Percentiles rank a stretch among this genome's conserved stretches.
Conservation (phyloP, 2,329 filamentous ascomycete genomes). For the Geoglossum cookeanum region DNA sequence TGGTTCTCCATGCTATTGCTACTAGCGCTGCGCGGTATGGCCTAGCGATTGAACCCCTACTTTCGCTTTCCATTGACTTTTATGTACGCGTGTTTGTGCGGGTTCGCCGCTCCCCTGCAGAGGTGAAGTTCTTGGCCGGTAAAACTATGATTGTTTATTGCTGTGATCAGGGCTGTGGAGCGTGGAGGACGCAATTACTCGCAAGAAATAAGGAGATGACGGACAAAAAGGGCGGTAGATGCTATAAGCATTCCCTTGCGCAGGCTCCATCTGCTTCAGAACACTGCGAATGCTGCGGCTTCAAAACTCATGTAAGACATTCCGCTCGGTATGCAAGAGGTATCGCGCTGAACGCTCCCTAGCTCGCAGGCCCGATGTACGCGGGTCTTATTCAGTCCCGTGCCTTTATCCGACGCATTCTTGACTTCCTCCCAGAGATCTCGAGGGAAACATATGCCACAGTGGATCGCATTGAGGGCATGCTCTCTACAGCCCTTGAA, state of each 20-base stretch:
- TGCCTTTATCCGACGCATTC: slow-evolving; percentile 60
- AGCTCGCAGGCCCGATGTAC: slow-evolving; percentile 81
- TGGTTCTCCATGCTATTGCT: slow-evolving; percentile 70
- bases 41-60: slow-evolving; percentile 68
- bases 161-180: slow-evolving; percentile 80
- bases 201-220: slow-evolving; percentile 45
- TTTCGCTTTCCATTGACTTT: slow-evolving; percentile 91
- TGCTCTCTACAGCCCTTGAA: slow-evolving; percentile 76
- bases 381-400: slow-evolving; percentile 72
- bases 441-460: slow-evolving; percentile 61
- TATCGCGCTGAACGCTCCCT: not conserved
- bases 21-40: slow-evolving; percentile 70
- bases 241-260: slow-evolving; percentile 62
- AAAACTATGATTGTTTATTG: slow-evolving; percentile 89
- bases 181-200: slow-evolving; percentile 69
- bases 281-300: slow-evolving; percentile 65
- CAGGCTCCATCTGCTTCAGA: slow-evolving; percentile 47
- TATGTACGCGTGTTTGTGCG: slow-evolving; percentile 81
- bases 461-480: slow-evolving; percentile 63
- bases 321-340: not conserved
- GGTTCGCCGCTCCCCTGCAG: slow-evolving; percentile 57
- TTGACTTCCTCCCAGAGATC: slow-evolving; percentile 49
- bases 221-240: slow-evolving; percentile 51
- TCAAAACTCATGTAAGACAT: slow-evolving; percentile 48
- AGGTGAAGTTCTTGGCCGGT: slow-evolving; percentile 76